Percentiles rank a stretch among this genome's conserved stretches.
These are phyloP conservation scores for Silene conica DNA, from an alignment of 148 eudicot genomes.

Conservation along the genomic window DNA sequence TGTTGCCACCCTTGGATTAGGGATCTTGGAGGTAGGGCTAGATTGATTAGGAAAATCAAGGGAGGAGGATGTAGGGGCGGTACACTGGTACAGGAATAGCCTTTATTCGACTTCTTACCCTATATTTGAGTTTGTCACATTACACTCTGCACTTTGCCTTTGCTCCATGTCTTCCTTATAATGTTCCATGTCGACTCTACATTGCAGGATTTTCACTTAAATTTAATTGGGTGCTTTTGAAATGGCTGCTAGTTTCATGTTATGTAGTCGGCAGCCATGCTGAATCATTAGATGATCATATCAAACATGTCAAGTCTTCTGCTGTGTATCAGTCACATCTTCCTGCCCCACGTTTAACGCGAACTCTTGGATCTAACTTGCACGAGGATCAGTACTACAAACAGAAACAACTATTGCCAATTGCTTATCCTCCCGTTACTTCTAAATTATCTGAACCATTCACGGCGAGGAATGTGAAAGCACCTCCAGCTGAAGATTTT, in stretches of 20 bases:
- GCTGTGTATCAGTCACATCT: constrained; percentile 2
- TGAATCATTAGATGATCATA: too few species aligned
- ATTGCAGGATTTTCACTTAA: constrained; percentile 38
- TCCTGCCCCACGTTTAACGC: neutral
- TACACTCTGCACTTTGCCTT: too few species aligned
- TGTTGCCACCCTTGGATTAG: too few species aligned
- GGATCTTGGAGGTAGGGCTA: too few species aligned
- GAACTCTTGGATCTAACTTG: constrained; percentile 2
- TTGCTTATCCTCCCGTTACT: constrained; percentile 47
- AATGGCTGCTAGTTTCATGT: constrained; percentile 42
- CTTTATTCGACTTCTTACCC: too few species aligned
- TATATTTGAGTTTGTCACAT: too few species aligned
- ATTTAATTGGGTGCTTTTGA: constrained; percentile 27
- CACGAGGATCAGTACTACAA: constrained; percentile 30
- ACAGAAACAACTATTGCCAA: constrained; percentile 33
- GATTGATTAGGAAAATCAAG: too few species aligned
- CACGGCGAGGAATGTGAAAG: constrained; percentile 34
- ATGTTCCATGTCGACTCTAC: too few species aligned
- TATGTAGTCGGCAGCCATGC: constrained; percentile 17
- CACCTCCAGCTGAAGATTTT: constrained; percentile 33
- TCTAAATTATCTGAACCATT: constrained; percentile 39
- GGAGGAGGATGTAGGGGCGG: too few species aligned
- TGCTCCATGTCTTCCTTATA: too few species aligned
- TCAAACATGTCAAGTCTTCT: constrained; percentile 16
- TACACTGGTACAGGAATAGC: too few species aligned